Evolutionary conservation across 805 yeast species (phyloP), one percentile per base, ranked within the genome.

Genomic region (Saturnispora mendoncae): DNA sequence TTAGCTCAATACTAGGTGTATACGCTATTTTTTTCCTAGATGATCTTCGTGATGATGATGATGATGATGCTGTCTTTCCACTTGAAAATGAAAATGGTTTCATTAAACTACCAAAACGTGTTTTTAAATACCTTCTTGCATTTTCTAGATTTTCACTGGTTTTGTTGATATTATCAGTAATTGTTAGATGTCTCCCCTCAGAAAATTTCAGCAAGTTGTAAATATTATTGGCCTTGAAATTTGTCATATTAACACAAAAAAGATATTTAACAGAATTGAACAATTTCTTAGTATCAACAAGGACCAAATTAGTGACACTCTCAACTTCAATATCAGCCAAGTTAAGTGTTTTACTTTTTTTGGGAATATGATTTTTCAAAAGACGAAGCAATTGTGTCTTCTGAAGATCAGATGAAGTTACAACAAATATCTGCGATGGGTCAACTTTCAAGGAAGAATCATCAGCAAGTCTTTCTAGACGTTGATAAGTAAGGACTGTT

Each of bases 1-100:
- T 12, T 7, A 38, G 15, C 20, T 31, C 36, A 15, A 38, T 17
- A 31, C 41, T 38, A 12, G 41, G 41, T 2, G 41, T 38, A 18
- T 32, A 25, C 12, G 13, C 10, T 25, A 25, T 35, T 35, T 27
- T 23, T 34, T 6, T 36, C n/a, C 31, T 27, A 15, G 4, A 21
- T 37, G 19, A 9, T 3, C 34, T 23, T 21, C 33, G n/a, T n/a
- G n/a, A n/a, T n/a, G n/a, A n/a, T n/a, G n/a, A n/a, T n/a, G n/a
- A n/a, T n/a, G n/a, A n/a, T n/a, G n/a, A n/a, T n/a, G n/a, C n/a
- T n/a, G n/a, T n/a, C n/a, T n/a, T n/a, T n/a, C n/a, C n/a, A n/a
- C n/a, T n/a, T n/a, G n/a, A n/a, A 21, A 37, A 29, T 14, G 13
- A 13, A 18, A 31, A 38, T 12, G n/a, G 15, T 13, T 21, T 31